phyloP scores from a whole-genome alignment of 2,329 filamentous ascomycete genomes.

The Botryosphaeria dothidea region DNA sequence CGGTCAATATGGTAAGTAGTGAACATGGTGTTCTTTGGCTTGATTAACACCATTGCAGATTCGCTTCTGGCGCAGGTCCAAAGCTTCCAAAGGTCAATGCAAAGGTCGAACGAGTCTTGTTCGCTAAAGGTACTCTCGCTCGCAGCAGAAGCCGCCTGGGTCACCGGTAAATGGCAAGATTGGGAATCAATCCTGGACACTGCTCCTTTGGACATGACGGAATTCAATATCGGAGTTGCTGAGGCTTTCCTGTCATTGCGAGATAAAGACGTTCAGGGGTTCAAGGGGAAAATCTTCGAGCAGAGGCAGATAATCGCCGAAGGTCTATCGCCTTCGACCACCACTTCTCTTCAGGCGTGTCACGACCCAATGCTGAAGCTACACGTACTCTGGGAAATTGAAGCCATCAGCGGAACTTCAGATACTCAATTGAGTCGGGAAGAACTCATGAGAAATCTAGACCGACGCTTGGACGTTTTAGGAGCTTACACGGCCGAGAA shows the following conservation, averaged over 20 bases:
- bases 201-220: conserved; percentile 51
- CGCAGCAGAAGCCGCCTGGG: conserved; percentile 90
- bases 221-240: conserved; percentile 84
- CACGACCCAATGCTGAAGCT: conserved; percentile 84
- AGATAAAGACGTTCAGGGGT: conserved; percentile 51
- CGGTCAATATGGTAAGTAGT: conserved; percentile 80
- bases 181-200: conserved; percentile 63
- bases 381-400: conserved; percentile 84
- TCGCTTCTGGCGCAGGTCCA: conserved; percentile 85
- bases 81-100: conserved; percentile 58
- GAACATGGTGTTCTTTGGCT: background rate
- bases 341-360: conserved; percentile 77
- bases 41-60: conserved; percentile 53
- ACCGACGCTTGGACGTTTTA: conserved; percentile 80
- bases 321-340: conserved; percentile 73
- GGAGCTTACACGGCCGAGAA: conserved; percentile 91
- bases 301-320: conserved; percentile 71
- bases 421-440: conserved; percentile 34
- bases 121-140: conserved; percentile 67
- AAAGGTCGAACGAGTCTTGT: conserved; percentile 34
- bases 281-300: conserved; percentile 60
- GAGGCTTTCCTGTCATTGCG: conserved; percentile 64
- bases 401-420: conserved; percentile 63
- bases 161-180: conserved; percentile 77
- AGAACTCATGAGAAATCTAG: conserved; percentile 55